These are phyloP conservation scores for Cyberlindnera galapagoensis DNA, from an alignment of 805 yeast species.

Conservation along the genomic window DNA sequence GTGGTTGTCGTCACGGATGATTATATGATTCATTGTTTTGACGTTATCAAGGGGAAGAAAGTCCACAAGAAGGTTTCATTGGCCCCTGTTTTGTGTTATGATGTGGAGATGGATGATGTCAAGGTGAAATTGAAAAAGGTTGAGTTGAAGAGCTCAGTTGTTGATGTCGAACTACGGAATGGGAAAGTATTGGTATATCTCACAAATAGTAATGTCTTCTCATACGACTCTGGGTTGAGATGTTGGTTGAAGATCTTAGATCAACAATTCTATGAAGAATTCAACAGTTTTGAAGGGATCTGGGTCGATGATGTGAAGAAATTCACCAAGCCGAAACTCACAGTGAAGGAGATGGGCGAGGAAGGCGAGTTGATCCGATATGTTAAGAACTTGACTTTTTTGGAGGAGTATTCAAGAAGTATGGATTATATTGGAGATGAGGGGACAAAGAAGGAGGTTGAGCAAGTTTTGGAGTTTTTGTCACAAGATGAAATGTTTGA, in stretches of 20 bases:
- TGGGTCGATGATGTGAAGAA: slow-evolving; percentile 13
- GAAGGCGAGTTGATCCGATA: too few relatives aligned
- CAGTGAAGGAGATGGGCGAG: slow-evolving; percentile 1
- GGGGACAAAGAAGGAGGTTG: slow-evolving; percentile 2
- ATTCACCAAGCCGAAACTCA: neutral
- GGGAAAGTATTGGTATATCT: slow-evolving; percentile 38
- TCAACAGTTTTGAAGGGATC: slow-evolving; percentile 12
- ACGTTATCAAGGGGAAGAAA: slow-evolving; percentile 29
- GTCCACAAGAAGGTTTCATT: slow-evolving; percentile 40
- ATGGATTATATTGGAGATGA: slow-evolving; percentile 7
- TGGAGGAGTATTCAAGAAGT: slow-evolving; percentile 15
- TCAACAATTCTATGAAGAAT: slow-evolving; percentile 7
- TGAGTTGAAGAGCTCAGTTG: slow-evolving; percentile 17
- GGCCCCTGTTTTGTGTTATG: slow-evolving; percentile 45
- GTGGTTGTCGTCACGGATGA: slow-evolving; percentile 41
- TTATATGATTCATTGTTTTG: slow-evolving; percentile 49
- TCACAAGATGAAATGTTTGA: slow-evolving; percentile 1
- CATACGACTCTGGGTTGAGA: slow-evolving; percentile 34
- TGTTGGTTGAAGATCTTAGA: slow-evolving; percentile 46
- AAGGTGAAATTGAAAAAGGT: slow-evolving; percentile 12
- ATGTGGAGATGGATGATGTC: slow-evolving; percentile 16
- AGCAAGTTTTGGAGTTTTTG: neutral
- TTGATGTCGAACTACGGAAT: slow-evolving; percentile 29
- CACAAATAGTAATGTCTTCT: slow-evolving; percentile 33
- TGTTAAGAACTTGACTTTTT: slow-evolving; percentile 11